Evolutionary conservation across 768 basidiomycete species (phyloP).

Genomic region (Melanogaster broomeanus): DNA sequence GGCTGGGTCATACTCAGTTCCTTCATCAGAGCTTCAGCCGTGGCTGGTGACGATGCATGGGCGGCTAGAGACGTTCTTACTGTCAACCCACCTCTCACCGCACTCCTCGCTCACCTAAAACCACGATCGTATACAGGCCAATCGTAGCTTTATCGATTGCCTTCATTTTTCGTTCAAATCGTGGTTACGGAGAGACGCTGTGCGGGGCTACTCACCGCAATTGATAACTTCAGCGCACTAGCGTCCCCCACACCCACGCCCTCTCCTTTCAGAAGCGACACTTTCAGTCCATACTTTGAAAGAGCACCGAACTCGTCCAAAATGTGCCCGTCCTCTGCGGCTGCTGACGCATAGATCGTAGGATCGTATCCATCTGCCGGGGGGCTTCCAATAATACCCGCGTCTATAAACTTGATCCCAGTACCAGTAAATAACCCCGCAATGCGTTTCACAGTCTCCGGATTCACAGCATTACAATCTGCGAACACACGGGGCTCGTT

Average conservation of each 20-base stretch:
- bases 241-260: slow-evolving; percentile 55
- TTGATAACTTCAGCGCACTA: slow-evolving; percentile 65
- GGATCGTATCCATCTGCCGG: slow-evolving; percentile 51
- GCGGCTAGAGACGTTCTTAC: slow-evolving; percentile 40
- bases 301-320: slow-evolving; percentile 43
- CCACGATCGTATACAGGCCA: slow-evolving; percentile 56
- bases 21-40: slow-evolving; percentile 54
- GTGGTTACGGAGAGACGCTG: background rate
- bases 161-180: slow-evolving; percentile 27
- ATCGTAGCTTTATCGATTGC: slow-evolving; percentile 58
- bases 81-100: background rate
- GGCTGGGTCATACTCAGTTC: slow-evolving; percentile 53
- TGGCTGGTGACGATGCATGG: slow-evolving; percentile 58
- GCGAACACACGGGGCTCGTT: too few relatives aligned
- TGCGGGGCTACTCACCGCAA: slow-evolving; percentile 44
- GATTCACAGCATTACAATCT: too few relatives aligned
- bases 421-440: slow-evolving; percentile 43
- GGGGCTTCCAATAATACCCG: slow-evolving; percentile 59
- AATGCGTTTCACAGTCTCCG: too few relatives aligned
- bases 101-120: slow-evolving; percentile 42
- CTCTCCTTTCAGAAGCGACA: slow-evolving; percentile 47
- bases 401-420: slow-evolving; percentile 51
- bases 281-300: slow-evolving; percentile 46
- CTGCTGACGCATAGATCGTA: slow-evolving; percentile 55
- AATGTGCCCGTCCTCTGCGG: slow-evolving; percentile 28